These are phyloP conservation scores for Acrocalymma vagum DNA, from an alignment of 2,329 filamentous ascomycete species.

Conservation along the genomic window DNA sequence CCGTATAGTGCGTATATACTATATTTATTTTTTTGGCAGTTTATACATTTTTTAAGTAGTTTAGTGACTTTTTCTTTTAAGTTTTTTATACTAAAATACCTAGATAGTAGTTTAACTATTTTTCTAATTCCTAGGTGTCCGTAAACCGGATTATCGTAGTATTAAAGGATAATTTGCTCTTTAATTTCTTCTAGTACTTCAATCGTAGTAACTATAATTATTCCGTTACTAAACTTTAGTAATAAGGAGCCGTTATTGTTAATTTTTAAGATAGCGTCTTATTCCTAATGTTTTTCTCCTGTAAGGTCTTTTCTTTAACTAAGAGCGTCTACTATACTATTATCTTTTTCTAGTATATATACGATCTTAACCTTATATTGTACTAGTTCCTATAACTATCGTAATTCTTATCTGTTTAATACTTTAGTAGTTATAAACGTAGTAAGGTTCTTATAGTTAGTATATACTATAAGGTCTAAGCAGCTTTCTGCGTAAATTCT, in stretches of 20 bases:
- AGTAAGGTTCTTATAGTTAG: no score
- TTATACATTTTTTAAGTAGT: slow-evolving; percentile 6
- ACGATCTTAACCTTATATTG: no score
- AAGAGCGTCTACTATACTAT: slow-evolving; percentile 5
- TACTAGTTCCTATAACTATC: no score
- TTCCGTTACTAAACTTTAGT: background rate
- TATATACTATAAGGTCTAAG: no score
- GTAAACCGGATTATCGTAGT: no score
- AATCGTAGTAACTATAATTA: background rate
- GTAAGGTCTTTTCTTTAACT: slow-evolving; percentile 3
- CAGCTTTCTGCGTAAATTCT: no score
- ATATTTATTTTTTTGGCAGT: slow-evolving; percentile 13
- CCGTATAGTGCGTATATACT: slow-evolving; percentile 8
- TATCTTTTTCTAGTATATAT: no score
- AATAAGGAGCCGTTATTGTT: slow-evolving; percentile 1
- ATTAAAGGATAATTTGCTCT: no score
- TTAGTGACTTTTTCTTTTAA: slow-evolving; percentile 8
- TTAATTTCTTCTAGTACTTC: slow-evolving; percentile 7
- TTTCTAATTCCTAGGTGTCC: no score
- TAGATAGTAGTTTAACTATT: slow-evolving; percentile 6
- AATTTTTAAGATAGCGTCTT: slow-evolving; percentile 4
- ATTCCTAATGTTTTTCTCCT: slow-evolving; percentile 3
- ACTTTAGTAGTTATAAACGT: no score
- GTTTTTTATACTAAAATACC: slow-evolving; percentile 3
- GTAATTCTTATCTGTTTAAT: no score